Percentiles rank a stretch among this genome's conserved stretches.
Evolutionary conservation across 2,329 filamentous ascomycete genomes (phyloP).

Genomic region (Penicillium palitans): DNA sequence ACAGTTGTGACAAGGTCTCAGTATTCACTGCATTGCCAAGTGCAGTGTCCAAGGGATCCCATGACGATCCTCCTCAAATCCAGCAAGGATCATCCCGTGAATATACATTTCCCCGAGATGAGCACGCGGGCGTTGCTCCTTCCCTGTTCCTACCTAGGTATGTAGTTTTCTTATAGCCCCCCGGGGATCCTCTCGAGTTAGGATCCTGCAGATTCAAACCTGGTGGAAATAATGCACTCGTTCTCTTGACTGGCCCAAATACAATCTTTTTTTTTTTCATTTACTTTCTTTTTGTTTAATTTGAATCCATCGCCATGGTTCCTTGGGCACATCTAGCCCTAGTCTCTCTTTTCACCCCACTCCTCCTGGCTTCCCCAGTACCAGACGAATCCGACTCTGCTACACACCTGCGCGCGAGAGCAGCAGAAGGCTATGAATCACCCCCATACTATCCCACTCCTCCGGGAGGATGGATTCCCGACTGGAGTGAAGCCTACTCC

Average conservation of each 20-base stretch:
- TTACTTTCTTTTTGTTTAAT: slow-evolving; percentile 1
- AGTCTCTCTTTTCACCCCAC: slow-evolving; percentile 18
- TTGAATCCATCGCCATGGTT: slow-evolving; percentile 16
- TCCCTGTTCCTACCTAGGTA: background rate
- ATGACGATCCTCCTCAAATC: slow-evolving; percentile 4
- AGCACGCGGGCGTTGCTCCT: slow-evolving; percentile 5
- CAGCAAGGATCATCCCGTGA: slow-evolving; percentile 2
- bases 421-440: slow-evolving; percentile 30
- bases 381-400: slow-evolving; percentile 7
- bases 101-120: slow-evolving; percentile 1
- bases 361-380: slow-evolving; percentile 11
- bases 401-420: slow-evolving; percentile 18
- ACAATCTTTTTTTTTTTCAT: background rate
- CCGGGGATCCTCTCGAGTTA: background rate
- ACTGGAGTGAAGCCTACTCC: slow-evolving; percentile 69
- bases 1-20: background rate
- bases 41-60: background rate
- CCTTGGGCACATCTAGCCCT: slow-evolving; percentile 21
- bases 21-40: background rate
- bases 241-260: slow-evolving; percentile 3
- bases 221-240: slow-evolving; percentile 3
- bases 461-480: slow-evolving; percentile 67
- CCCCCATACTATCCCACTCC: slow-evolving; percentile 72
- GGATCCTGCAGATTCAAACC: background rate
- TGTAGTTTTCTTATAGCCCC: background rate